Conservation (phyloP, 768 basidiomycete genomes). For the Royoungia palumana region DNA sequence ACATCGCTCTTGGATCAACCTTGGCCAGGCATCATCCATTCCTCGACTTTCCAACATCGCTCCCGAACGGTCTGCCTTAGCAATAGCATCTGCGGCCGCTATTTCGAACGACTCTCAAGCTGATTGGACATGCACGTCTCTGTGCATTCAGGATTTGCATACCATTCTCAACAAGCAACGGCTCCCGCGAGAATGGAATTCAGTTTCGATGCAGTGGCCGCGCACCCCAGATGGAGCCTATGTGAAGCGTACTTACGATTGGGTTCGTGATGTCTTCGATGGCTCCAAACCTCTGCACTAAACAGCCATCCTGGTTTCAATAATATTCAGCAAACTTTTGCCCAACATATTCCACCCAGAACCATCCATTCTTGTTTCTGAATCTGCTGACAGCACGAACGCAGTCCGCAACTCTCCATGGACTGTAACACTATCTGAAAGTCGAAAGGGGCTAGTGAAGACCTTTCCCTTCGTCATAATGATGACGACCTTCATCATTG, state of each 20-base stretch:
- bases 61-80: not conserved
- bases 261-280: not conserved
- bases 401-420: not conserved
- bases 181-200: not conserved
- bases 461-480: not conserved
- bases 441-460: not conserved
- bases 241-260: not conserved
- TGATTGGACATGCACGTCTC: not conserved
- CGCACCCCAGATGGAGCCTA: not conserved
- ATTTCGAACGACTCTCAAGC: not conserved
- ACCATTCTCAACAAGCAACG: not conserved
- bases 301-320: not conserved
- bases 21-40: too few relatives aligned
- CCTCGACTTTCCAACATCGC: too few relatives aligned
- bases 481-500: not conserved
- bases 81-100: not conserved
- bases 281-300: not conserved
- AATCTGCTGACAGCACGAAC: too few relatives aligned
- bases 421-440: not conserved
- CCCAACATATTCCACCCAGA: not conserved
- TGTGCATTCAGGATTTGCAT: not conserved
- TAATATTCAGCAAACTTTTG: not conserved
- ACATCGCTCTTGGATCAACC: too few relatives aligned
- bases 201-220: not conserved
- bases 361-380: not conserved